These are phyloP conservation scores for Raddia guianensis DNA, from an alignment of 176 grass and related monocot species.

Conservation along the genomic window DNA sequence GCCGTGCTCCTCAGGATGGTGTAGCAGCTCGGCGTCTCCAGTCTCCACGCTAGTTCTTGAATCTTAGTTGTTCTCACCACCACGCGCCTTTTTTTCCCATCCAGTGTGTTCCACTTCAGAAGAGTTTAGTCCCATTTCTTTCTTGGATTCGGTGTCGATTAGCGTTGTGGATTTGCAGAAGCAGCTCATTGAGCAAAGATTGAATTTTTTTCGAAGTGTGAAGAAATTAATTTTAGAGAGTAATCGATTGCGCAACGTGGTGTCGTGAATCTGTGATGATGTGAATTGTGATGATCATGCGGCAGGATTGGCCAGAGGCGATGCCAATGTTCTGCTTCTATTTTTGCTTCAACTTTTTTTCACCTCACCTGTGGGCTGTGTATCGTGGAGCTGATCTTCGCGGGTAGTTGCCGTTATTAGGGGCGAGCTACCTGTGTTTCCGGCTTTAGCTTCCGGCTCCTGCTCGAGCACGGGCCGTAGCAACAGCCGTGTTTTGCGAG, in stretches of 20 bases:
- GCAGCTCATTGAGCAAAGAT: constrained; percentile 35
- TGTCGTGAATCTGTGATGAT: too few relatives aligned
- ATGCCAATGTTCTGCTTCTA: too few relatives aligned
- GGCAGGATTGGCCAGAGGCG: too few relatives aligned
- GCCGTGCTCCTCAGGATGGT: constrained; percentile 47
- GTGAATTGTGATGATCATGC: too few relatives aligned
- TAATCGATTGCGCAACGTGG: too few relatives aligned
- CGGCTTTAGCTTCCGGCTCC: neutral
- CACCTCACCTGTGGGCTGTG: too few relatives aligned
- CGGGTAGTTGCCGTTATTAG: too few relatives aligned
- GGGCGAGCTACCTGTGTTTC: neutral
- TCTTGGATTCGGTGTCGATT: neutral
- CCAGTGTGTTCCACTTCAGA: neutral
- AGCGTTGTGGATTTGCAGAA: constrained; percentile 36
- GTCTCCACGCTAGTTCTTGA: too few relatives aligned
- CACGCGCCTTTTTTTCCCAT: neutral
- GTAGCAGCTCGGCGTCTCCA: neutral
- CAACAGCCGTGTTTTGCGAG: neutral
- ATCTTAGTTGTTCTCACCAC: too few relatives aligned
- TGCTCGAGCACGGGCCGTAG: neutral
- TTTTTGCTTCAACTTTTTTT: too few relatives aligned
- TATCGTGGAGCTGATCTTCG: too few relatives aligned
- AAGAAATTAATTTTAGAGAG: constrained; percentile 4
- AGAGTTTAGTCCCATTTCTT: neutral
- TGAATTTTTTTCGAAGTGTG: constrained; percentile 38